Evolutionary conservation across 345 rosid genomes (phyloP).

Genomic region (Aquilaria yunnanensis): DNA sequence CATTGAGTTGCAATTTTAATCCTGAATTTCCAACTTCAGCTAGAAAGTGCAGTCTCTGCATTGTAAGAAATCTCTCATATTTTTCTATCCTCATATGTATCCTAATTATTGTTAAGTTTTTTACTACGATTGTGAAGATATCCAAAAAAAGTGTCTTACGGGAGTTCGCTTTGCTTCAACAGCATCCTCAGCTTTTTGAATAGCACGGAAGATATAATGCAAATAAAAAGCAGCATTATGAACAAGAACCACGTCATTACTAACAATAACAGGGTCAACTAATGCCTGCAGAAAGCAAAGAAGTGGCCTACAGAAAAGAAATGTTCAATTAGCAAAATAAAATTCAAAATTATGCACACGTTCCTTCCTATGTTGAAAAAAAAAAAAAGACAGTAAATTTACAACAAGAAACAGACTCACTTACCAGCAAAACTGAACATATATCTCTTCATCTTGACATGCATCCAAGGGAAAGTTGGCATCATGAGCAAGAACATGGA

Average conservation of each 20-base stretch:
- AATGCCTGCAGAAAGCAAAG: constrained; percentile 48
- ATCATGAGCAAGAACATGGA: constrained; percentile 84
- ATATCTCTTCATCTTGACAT: constrained; percentile 56
- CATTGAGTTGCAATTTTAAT: constrained; percentile 33
- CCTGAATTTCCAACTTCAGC: constrained; percentile 63
- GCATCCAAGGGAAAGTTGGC: constrained; percentile 57
- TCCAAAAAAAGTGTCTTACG: constrained; percentile 33
- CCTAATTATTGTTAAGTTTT: not conserved
- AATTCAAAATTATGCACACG: constrained; percentile 12
- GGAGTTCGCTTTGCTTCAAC: constrained; percentile 56
- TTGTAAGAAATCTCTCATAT: constrained; percentile 9
- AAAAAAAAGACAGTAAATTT: not conserved
- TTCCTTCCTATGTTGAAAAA: not conserved
- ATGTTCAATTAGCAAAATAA: constrained; percentile 10
- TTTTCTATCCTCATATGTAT: not conserved
- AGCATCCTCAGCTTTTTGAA: constrained; percentile 84
- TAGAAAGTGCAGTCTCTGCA: constrained; percentile 79
- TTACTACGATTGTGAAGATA: constrained; percentile 2
- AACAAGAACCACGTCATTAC: constrained; percentile 35
- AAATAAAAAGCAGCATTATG: constrained; percentile 42
- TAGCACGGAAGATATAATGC: constrained; percentile 59
- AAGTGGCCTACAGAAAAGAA: constrained; percentile 64
- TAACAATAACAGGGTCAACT: constrained; percentile 29
- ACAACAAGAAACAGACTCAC: not conserved
- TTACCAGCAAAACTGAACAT: constrained; percentile 67